Evolutionary conservation across 1,284 basidiomycete species (phyloP), one percentile per base, ranked within the genome.

Genomic region (Ceratobasidium sp.): DNA sequence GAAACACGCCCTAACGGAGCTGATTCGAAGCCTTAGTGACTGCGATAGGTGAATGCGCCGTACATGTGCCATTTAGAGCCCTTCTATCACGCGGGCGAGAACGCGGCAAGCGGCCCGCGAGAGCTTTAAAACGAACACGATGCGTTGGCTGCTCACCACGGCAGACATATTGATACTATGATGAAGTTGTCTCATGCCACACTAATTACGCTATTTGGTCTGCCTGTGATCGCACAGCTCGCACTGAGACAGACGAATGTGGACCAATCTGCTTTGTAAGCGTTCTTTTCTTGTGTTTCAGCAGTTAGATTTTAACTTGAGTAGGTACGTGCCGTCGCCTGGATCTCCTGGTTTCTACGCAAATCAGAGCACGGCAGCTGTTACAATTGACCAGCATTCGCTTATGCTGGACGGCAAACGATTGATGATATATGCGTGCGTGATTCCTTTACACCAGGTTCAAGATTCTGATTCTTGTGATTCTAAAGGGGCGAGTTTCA

Each of bases 361-460:
- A 61, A 82, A 82, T 1, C 79, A 80, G 73, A 83, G 82, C 0
- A 78, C 78, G 35, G 79, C 82, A 16, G 78, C 81, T 9, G 82
- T 84, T 2, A 83, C 82, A 1, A 79, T 84, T 44, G 72, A 73
- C 62, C 62, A 67, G 41, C 54, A 73, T 54, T 73, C 72, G 49
- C 49, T 73, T n/a, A 55, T 73, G 49, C 28, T 69, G 11, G 72
- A 73, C 52, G 62, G 63, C 26, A 57, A 57, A 63, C 55, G 63
- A 13, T 58, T 58, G 43, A 63, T 58, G 50, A 28, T 67, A 1
- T 57, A 46, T 30, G 28, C 30, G 59, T 58, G 21, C n/a, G 21
- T 44, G n/a, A 46, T 5, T 1, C 16, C 23, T 55, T 13, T 16
- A 4, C 23, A 32, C 32, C n/a, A n/a, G n/a, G n/a, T n/a, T n/a